phyloP scores from a whole-genome alignment of 2,329 filamentous ascomycete genomes.

The Aureobasidium sp. region DNA sequence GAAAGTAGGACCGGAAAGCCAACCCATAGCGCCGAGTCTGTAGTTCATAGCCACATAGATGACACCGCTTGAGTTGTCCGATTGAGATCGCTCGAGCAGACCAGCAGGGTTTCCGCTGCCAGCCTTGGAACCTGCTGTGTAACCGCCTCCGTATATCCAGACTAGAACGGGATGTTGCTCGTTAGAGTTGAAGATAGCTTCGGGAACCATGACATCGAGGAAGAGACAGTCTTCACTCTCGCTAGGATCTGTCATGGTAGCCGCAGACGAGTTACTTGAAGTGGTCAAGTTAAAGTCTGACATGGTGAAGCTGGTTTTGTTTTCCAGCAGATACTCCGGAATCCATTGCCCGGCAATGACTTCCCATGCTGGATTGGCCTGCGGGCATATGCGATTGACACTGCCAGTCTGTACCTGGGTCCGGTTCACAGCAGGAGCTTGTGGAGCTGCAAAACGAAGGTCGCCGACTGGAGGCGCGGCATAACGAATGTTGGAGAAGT shows the following conservation, averaged over 20 bases:
- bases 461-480: constrained; percentile 47
- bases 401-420: constrained; percentile 40
- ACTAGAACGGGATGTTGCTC: constrained; percentile 33
- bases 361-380: constrained; percentile 41
- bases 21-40: constrained; percentile 44
- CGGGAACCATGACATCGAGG: constrained; percentile 34
- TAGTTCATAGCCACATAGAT: constrained; percentile 46
- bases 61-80: constrained; percentile 32
- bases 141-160: constrained; percentile 47
- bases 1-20: constrained; percentile 39
- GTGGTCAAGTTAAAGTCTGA: constrained; percentile 18
- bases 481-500: constrained; percentile 51
- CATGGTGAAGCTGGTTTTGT: constrained; percentile 21
- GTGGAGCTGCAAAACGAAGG: constrained; percentile 44
- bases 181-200: constrained; percentile 28
- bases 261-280: constrained; percentile 8
- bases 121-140: constrained; percentile 35
- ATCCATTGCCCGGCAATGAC: constrained; percentile 30
- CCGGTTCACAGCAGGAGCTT: constrained; percentile 36
- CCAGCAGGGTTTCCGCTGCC: constrained; percentile 32
- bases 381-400: constrained; percentile 38
- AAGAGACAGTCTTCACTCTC: constrained; percentile 37
- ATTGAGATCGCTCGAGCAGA: constrained; percentile 37
- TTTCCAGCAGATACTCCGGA: constrained; percentile 25
- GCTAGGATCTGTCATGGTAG: constrained; percentile 20